Base-by-base conservation (phyloP, 2,329 filamentous ascomycete genomes). In the Alternaria rosae region DNA sequence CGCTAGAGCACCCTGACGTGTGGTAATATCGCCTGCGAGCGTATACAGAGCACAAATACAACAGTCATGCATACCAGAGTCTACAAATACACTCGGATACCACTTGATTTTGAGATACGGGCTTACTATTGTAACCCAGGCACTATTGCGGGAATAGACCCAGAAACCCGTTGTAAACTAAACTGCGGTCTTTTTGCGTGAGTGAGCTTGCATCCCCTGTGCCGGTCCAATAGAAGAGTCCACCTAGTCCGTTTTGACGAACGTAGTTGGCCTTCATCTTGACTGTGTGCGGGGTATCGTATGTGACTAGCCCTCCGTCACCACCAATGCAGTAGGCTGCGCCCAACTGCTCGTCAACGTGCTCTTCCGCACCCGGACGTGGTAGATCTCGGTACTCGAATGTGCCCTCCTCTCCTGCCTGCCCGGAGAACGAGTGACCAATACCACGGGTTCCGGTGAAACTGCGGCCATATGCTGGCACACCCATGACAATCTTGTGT, bases 181-280 rank as follows among this genome's bases (percentile, higher is more conserved):
- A 72, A 72, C 88, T 91, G 67, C 85, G 80, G 42, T 78, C 73
- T 57, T 79, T 77, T n/a, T 77, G 68, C 6, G 69, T 86, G 47
- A 76, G 70, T 13, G 72, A 75, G 42, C 80, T 76, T 8, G 86
- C 85, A 80, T 95, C 92, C 4, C 87, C 88, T 13, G 90, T 89
- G n/a, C 89, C 91, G 55, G 90, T 89, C 90, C 91, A 94, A 78
- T 94, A 95, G 77, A 93, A 94, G 9, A 95, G 79, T 0, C 92
- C 92, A 26, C 89, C 92, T 17, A 95, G 82, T 26, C 86, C 86
- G 70, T 90, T 89, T 70, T 91, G 86, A 71, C 88, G 90, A 77
- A 89, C 92, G 76, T 90, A 94, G 7, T 84, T 82, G 2, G 90
- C 92, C 80, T 95, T 95, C 77, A 89, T 86, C 78, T 86, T 85